Evolutionary conservation across 108 stramenopile species (phyloP).

Genomic region (Fragilaria radians): DNA sequence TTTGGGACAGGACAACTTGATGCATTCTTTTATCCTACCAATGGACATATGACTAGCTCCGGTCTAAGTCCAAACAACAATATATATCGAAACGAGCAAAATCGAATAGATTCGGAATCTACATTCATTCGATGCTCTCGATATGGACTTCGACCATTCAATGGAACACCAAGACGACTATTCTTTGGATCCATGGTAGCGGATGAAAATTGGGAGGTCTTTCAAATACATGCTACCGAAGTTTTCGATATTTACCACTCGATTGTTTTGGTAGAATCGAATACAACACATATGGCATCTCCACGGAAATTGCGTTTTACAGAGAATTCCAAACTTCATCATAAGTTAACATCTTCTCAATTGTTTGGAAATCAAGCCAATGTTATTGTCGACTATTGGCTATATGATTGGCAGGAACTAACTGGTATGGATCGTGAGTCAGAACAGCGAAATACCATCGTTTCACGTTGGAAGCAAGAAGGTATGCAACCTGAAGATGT

Average conservation of each 20-base stretch:
- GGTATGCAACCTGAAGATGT: constrained; percentile 42
- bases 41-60: too few species aligned
- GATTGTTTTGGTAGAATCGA: constrained; percentile 43
- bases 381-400: neutral
- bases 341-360: constrained; percentile 8
- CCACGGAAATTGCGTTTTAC: constrained; percentile 21
- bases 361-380: neutral
- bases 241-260: constrained; percentile 38
- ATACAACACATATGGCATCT: constrained; percentile 31
- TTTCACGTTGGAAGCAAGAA: constrained; percentile 11
- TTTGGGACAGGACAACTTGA: too few species aligned
- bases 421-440: too few species aligned
- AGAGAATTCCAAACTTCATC: constrained; percentile 14
- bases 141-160: too few species aligned
- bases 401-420: neutral
- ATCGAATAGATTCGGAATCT: too few species aligned
- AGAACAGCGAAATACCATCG: too few species aligned
- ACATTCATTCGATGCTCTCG: too few species aligned
- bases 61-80: too few species aligned
- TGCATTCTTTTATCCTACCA: too few species aligned
- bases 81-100: too few species aligned
- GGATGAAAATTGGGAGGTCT: constrained; percentile 31
- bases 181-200: constrained; percentile 17
- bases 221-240: constrained; percentile 30
- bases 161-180: too few species aligned